Evolutionary conservation across 768 basidiomycete species (phyloP).

Genomic region (Pholiota molesta): DNA sequence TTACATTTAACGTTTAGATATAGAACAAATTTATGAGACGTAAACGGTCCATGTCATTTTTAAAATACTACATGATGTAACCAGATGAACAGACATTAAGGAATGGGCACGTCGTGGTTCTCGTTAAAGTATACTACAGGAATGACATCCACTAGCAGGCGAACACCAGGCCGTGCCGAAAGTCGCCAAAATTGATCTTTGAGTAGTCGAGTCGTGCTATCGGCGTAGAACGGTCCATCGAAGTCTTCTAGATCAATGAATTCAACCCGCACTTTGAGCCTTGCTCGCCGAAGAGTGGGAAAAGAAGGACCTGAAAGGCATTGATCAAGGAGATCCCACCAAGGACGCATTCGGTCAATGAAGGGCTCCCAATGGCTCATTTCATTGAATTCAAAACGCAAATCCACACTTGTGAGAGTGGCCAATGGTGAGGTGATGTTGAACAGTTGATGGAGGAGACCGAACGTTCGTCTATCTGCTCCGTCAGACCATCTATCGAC

Average conservation of each 20-base stretch:
- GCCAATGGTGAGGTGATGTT: background rate
- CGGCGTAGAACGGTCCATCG: background rate
- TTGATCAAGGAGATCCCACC: background rate
- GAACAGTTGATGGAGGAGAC: background rate
- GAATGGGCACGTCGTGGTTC: background rate
- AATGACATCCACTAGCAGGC: background rate
- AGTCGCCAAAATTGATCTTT: background rate
- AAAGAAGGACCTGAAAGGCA: background rate
- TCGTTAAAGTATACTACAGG: background rate
- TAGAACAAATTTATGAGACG: background rate
- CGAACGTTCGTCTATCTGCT: background rate
- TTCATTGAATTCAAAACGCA: background rate
- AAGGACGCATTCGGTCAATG: background rate
- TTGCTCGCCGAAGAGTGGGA: background rate
- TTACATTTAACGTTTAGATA: background rate
- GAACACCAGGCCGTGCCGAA: background rate
- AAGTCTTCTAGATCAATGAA: background rate
- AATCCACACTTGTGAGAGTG: background rate
- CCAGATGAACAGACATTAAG: background rate
- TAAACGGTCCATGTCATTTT: background rate
- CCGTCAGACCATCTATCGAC: background rate
- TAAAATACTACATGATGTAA: too few relatives aligned
- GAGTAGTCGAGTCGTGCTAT: background rate
- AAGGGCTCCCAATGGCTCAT: background rate
- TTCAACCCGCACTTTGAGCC: background rate